Conservation (phyloP, 306 rosid species). For the Medicago ruthenica region DNA sequence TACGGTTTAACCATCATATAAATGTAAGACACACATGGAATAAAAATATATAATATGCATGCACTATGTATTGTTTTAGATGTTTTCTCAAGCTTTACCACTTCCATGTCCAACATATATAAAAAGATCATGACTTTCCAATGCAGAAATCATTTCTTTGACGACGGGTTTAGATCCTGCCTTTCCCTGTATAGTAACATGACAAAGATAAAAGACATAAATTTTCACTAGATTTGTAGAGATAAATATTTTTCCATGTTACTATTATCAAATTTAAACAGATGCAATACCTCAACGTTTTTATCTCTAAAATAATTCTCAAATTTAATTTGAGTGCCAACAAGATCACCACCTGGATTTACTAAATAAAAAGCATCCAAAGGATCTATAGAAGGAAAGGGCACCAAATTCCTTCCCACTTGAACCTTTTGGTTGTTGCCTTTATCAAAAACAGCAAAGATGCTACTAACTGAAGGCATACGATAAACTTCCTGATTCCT, state of each 20-base stretch:
- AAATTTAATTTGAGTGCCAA: constrained; percentile 70
- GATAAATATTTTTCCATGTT: constrained; percentile 2
- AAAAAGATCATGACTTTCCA: constrained; percentile 81
- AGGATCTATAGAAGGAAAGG: constrained; percentile 86
- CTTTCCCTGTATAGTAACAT: constrained; percentile 69
- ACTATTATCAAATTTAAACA: constrained; percentile 24
- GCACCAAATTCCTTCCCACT: constrained; percentile 43
- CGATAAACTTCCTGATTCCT: constrained; percentile 93
- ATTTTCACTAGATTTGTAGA: constrained; percentile 12
- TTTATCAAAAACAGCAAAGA: constrained; percentile 66
- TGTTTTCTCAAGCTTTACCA: constrained; percentile 57
- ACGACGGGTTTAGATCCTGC: constrained; percentile 79
- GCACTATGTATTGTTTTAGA: constrained; percentile 2
- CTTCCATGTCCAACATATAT: constrained; percentile 95
- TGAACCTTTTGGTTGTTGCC: constrained; percentile 54
- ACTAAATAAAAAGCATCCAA: constrained; percentile 83
- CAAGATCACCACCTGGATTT: constrained; percentile 93
- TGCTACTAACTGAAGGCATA: constrained; percentile 91
- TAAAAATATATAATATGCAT: not conserved
- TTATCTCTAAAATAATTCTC: constrained; percentile 86
- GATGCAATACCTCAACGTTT: constrained; percentile 67
- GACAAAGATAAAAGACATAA: constrained; percentile 30
- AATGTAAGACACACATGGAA: constrained; percentile 26
- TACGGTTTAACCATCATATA: constrained; percentile 12
- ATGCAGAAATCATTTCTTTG: constrained; percentile 70